Evolutionary conservation across 2,329 filamentous ascomycete species (phyloP).

Genomic region (Exophiala lecanii-corni): DNA sequence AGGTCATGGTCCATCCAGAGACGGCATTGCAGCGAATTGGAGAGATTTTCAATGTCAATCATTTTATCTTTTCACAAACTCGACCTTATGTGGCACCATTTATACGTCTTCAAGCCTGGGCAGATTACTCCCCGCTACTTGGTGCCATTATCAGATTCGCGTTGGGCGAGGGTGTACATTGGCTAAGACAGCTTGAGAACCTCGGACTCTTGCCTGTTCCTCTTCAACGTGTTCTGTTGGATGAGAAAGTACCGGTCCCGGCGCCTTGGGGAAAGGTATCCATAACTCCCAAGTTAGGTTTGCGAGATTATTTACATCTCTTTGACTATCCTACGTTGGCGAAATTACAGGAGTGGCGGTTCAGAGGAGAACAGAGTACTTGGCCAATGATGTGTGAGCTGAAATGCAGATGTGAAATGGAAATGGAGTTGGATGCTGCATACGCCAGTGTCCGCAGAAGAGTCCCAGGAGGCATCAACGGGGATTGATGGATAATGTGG

Average conservation of each 20-base stretch:
- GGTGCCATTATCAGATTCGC: constrained; percentile 60
- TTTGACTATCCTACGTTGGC: constrained; percentile 77
- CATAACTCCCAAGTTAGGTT: constrained; percentile 74
- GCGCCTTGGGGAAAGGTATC: constrained; percentile 94
- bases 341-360: constrained; percentile 78
- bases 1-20: constrained; percentile 80
- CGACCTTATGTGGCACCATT: constrained; percentile 93
- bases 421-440: constrained; percentile 79
- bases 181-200: constrained; percentile 74
- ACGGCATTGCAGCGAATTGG: constrained; percentile 83
- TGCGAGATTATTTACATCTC: constrained; percentile 68
- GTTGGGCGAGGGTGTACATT: constrained; percentile 50
- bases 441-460: constrained; percentile 69
- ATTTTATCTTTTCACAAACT: constrained; percentile 97
- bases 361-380: constrained; percentile 76
- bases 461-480: constrained; percentile 6
- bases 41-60: constrained; percentile 97
- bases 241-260: constrained; percentile 75
- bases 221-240: constrained; percentile 66
- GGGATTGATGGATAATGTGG: not conserved
- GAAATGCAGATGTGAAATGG: constrained; percentile 75
- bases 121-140: constrained; percentile 63
- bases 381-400: constrained; percentile 86
- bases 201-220: constrained; percentile 73
- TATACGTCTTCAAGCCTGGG: constrained; percentile 63